Base-by-base conservation (phyloP, 2,329 filamentous ascomycete genomes). In the Apiospora malaysiana region DNA sequence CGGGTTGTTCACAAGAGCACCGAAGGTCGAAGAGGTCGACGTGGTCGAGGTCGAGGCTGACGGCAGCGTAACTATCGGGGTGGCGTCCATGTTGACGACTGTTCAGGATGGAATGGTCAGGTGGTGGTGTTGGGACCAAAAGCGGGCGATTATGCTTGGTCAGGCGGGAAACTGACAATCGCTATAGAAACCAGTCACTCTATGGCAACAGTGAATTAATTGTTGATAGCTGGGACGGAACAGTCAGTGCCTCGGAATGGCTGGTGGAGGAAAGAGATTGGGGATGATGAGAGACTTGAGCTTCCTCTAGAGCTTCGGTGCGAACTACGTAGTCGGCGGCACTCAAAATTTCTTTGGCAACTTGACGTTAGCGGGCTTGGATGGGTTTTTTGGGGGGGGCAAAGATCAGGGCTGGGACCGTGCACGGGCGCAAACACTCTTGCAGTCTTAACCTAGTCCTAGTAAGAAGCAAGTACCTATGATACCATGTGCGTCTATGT, bases 1-100 rank as follows among this genome's bases (percentile, higher is more conserved):
- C 72, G 93, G 89, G 82, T 97, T 97, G 78, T 91, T 88, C 78
- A 89, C 87, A 75, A 97, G 81, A 76, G 94, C 89, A 78, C 90
- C 89, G 77, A 90, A 85, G 76, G 87, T 86, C 82, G 83, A 87
- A 59, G 82, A 81, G 76, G 77, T 81, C 79, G 69, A 80, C 78
- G 69, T 80, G 71, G 75, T 79, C 43, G 43, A 37, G n/a, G n/a
- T n/a, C n/a, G 65, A 6, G 32, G 32, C 32, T 6, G 32, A 32
- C 32, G 32, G 10, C 46, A 69, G 74, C 74, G 74, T 71, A 74
- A 77, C 75, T 77, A 75, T 70, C 73, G 76, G 63, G 25, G 45
- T 68, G 45, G 32, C 67, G 14, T 68, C 67, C 67, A 68, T 68
- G n/a, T 46, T 68, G 67, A 40, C 67, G 67, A 43, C 27, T 63